These are phyloP conservation scores for Tieghemiomyces parasiticus DNA, from an alignment of 192 early-diverging fungal species.

Conservation along the genomic window DNA sequence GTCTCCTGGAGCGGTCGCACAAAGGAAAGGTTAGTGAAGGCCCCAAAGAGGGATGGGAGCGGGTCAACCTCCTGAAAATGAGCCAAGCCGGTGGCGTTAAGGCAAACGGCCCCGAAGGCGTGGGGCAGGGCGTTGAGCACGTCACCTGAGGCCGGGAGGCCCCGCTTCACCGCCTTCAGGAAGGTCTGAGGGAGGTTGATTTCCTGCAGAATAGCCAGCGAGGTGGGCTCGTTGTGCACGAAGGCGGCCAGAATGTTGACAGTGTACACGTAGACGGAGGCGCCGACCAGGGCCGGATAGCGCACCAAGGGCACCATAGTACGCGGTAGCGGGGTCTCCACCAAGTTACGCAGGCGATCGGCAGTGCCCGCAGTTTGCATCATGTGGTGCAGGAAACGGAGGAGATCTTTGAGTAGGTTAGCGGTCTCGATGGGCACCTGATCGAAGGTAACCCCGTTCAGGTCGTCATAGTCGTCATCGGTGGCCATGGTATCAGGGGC, in stretches of 20 bases:
- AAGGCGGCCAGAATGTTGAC: slow-evolving; percentile 90
- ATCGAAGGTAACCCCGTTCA: slow-evolving; percentile 9
- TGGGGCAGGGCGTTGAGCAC: slow-evolving; percentile 66
- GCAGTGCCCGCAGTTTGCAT: slow-evolving; percentile 84
- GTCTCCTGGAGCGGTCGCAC: slow-evolving; percentile 62
- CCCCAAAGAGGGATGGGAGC: slow-evolving; percentile 51
- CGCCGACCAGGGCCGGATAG: slow-evolving; percentile 61
- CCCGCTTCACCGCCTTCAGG: slow-evolving; percentile 44
- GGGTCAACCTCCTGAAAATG: slow-evolving; percentile 58
- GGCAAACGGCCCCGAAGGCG: slow-evolving; percentile 90
- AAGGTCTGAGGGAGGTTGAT: slow-evolving; percentile 71
- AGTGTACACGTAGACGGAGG: slow-evolving; percentile 68
- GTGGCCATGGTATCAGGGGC: not conserved
- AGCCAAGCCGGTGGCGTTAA: slow-evolving; percentile 79
- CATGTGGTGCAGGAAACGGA: slow-evolving; percentile 87
- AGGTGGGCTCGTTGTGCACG: slow-evolving; percentile 97
- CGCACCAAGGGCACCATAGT: slow-evolving; percentile 61
- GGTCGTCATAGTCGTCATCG: slow-evolving; percentile 2
- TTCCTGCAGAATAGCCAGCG: slow-evolving; percentile 87
- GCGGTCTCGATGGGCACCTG: slow-evolving; percentile 51
- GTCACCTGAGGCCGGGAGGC: slow-evolving; percentile 70
- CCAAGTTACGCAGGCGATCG: slow-evolving; percentile 86
- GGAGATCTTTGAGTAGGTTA: slow-evolving; percentile 66
- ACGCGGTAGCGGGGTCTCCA: slow-evolving; percentile 70
- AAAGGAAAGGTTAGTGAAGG: slow-evolving; percentile 65